These are phyloP conservation scores for Reticulascus tulasneorum DNA, from an alignment of 2,329 filamentous ascomycete species.

Conservation along the genomic window DNA sequence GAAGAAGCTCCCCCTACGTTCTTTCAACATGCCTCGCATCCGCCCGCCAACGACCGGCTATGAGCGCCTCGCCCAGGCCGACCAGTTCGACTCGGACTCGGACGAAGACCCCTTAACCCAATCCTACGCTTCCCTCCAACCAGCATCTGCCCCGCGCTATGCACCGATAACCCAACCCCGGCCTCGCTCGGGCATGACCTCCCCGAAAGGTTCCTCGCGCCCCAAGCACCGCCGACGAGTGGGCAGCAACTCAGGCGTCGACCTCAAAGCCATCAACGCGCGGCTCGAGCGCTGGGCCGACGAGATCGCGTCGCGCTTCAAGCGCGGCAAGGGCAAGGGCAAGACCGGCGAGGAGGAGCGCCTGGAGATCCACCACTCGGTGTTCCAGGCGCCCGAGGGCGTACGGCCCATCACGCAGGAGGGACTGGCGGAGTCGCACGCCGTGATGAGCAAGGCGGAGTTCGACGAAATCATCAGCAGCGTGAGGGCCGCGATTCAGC, in stretches of 20 bases:
- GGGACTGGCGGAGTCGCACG: constrained; percentile 60
- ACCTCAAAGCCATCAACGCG: constrained; percentile 97
- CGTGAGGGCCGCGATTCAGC: constrained; percentile 83
- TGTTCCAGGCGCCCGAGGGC: constrained; percentile 90
- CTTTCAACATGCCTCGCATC: constrained; percentile 67
- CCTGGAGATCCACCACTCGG: constrained; percentile 93
- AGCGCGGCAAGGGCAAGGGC: constrained; percentile 73
- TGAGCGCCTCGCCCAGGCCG: constrained; percentile 78
- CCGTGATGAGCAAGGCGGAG: constrained; percentile 69
- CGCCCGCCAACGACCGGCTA: constrained; percentile 77
- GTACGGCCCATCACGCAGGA: constrained; percentile 76
- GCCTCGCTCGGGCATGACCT: constrained; percentile 57
- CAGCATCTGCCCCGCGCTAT: constrained; percentile 58
- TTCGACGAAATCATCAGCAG: constrained; percentile 89
- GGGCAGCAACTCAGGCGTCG: constrained; percentile 80
- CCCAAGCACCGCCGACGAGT: constrained; percentile 42
- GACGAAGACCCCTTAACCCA: constrained; percentile 57
- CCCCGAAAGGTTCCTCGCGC: constrained; percentile 39
- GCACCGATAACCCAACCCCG: constrained; percentile 59
- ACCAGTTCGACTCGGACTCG: constrained; percentile 69
- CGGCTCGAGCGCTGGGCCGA: constrained; percentile 94
- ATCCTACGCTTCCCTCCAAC: constrained; percentile 53
- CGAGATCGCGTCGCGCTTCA: constrained; percentile 96
- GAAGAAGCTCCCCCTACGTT: no score
- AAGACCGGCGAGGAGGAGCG: constrained; percentile 75